Percentiles rank a stretch among this genome's conserved stretches.
phyloP scores from a whole-genome alignment of 148 eudicot genomes.

The Chenopodium formosanum region DNA sequence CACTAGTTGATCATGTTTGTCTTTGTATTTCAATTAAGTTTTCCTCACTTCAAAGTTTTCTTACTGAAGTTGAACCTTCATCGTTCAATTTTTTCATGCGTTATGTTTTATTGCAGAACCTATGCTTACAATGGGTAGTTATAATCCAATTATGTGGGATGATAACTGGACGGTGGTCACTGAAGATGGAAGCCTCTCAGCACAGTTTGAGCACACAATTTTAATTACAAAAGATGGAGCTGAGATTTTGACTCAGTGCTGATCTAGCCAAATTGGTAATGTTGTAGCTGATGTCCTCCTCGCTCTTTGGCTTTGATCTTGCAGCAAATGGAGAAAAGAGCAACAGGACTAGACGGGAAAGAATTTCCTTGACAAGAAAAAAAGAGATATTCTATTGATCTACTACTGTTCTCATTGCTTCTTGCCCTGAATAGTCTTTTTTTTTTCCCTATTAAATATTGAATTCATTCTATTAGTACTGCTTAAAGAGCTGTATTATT shows the following conservation, averaged over 20 bases:
- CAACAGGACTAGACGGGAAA: not conserved
- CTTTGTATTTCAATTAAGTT: not conserved
- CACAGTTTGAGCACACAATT: slow-evolving; percentile 94
- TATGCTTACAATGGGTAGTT: slow-evolving; percentile 88
- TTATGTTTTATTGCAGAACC: slow-evolving; percentile 67
- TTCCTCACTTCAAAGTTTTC: not conserved
- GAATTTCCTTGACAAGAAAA: not conserved
- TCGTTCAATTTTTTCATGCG: not conserved
- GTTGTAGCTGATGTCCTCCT: not conserved
- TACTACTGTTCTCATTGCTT: not conserved
- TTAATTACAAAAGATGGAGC: slow-evolving; percentile 75
- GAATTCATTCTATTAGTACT: not conserved
- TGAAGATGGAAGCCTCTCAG: slow-evolving; percentile 88
- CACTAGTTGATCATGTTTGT: not conserved
- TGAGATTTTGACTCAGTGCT: slow-evolving; percentile 85
- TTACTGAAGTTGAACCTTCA: not conserved
- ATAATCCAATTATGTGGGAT: slow-evolving; percentile 81
- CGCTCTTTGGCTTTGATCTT: not conserved
- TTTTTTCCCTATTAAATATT: too few relatives aligned
- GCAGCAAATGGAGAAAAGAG: not conserved
- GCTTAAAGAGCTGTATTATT: not conserved
- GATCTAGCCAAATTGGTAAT: not conserved
- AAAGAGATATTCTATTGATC: not conserved
- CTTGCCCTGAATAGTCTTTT: not conserved
- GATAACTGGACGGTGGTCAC: slow-evolving; percentile 96